Base-by-base conservation (phyloP, 371 early-diverging fungal species). In the Choanephora cucurbitarum region DNA sequence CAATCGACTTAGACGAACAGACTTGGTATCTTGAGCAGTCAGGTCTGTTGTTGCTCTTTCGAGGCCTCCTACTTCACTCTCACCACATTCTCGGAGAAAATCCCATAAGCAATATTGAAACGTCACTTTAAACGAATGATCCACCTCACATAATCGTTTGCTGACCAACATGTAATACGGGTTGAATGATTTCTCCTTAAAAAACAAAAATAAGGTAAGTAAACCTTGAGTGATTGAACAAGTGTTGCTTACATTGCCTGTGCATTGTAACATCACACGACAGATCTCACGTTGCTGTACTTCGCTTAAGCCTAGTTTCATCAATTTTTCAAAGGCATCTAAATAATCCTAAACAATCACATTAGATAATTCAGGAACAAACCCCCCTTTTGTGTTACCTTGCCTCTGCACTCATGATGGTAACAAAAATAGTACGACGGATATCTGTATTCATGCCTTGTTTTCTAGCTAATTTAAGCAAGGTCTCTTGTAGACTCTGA, bases 401-500 rank as follows among this genome's bases (percentile, higher is more conserved):
- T 69, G 89, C 90, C 76, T 94, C 94, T 64, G 93, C 86, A 67
- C 89, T 86, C 91, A 97, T 93, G 43, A 96, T 74, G 5, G 87
- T 86, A 8, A 95, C 84, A 81, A 98, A 98, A 49, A 98, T 89
- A 55, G 88, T 90, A 59, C 93, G 77, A 48, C 97, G 85, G 13
- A 97, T 80, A 64, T 97, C 97, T 11, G 98, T 97, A 79, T 96
- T 96, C 96, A 98, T 95, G 49, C 89, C 86, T 70, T 94, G 93
- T 57, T 86, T 81, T 48, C 86, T 77, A 18, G 97, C 97, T 22
- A 95, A 72, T 51, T 81, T 72, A 45, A 96, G 65, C 49, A 98
- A 75, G 17, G 86, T 69, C 37, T 86, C 85, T 32, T 79, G 76
- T 32, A 83, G 55, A 6, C 79, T 68, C 45, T 79, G 75, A 42